phyloP scores from a whole-genome alignment of 257 asterid genomes.

The Penstemon eatonii region DNA sequence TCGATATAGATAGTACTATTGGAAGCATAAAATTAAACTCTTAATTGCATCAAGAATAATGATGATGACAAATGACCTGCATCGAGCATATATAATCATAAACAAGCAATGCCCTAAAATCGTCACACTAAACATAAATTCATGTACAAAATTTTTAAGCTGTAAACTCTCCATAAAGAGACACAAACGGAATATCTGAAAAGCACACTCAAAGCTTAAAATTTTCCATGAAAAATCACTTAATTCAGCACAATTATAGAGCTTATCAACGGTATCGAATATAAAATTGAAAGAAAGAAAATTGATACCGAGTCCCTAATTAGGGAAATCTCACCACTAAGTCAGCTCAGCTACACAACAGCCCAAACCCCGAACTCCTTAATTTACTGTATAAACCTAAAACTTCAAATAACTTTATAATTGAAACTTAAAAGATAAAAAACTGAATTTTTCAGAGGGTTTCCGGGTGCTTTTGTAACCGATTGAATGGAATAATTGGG shows the following conservation, averaged over 20 bases:
- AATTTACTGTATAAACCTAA: not conserved
- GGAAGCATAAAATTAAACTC: not conserved
- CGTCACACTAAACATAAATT: too few species aligned
- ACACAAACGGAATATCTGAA: not conserved
- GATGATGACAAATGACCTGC: too few species aligned
- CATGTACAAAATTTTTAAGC: too few species aligned
- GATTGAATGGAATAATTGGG: too few species aligned
- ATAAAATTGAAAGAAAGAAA: not conserved
- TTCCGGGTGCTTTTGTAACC: too few species aligned
- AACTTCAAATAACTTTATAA: not conserved
- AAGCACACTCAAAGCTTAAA: not conserved
- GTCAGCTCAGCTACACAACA: slow-evolving; percentile 37
- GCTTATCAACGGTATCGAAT: not conserved
- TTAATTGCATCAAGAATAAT: not conserved
- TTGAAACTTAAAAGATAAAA: too few species aligned
- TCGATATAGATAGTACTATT: not conserved
- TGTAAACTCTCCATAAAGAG: not conserved
- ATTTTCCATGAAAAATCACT: too few species aligned
- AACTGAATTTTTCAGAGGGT: too few species aligned
- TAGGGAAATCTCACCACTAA: slow-evolving; percentile 24
- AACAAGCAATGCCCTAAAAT: too few species aligned
- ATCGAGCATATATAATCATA: too few species aligned
- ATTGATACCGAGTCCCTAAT: slow-evolving; percentile 29
- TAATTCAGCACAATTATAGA: not conserved
- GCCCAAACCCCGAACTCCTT: slow-evolving; percentile 27